Conservation (phyloP, 768 basidiomycete species). For the Pleurotus eryngii region DNA sequence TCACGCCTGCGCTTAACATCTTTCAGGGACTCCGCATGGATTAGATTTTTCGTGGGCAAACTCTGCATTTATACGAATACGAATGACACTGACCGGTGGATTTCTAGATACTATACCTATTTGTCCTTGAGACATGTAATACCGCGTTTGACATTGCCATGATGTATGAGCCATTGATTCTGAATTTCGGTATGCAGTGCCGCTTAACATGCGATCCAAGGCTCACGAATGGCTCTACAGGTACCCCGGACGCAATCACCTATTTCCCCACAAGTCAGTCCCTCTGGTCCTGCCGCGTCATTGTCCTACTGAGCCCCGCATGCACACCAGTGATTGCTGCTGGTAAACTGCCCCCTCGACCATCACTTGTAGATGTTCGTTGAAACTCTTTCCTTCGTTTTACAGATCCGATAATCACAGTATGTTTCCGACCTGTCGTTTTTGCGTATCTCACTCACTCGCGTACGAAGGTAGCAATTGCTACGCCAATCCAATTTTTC, state of each 20-base stretch:
- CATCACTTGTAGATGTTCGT: too few species aligned
- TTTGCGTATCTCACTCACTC: neutral
- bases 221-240: conserved; percentile 8
- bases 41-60: conserved; percentile 28
- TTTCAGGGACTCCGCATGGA: conserved; percentile 28
- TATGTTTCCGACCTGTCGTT: conserved; percentile 12
- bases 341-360: neutral
- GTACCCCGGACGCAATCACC: conserved; percentile 16
- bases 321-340: neutral
- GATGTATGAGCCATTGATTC: conserved; percentile 36
- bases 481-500: conserved; percentile 38
- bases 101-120: conserved; percentile 28
- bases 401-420: conserved; percentile 32
- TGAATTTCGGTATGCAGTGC: conserved; percentile 27
- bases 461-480: conserved; percentile 30
- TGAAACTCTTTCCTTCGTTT: too few species aligned
- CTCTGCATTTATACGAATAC: neutral
- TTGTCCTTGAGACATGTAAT: conserved; percentile 33
- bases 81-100: too few species aligned
- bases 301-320: neutral
- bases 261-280: conserved; percentile 5
- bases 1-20: neutral
- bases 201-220: neutral
- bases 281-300: neutral
- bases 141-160: conserved; percentile 32